A percentile compares a stretch with the other conserved stretches of the same genome.
Conservation (phyloP, 2,329 filamentous ascomycete species). For the Microsporum canis region DNA sequence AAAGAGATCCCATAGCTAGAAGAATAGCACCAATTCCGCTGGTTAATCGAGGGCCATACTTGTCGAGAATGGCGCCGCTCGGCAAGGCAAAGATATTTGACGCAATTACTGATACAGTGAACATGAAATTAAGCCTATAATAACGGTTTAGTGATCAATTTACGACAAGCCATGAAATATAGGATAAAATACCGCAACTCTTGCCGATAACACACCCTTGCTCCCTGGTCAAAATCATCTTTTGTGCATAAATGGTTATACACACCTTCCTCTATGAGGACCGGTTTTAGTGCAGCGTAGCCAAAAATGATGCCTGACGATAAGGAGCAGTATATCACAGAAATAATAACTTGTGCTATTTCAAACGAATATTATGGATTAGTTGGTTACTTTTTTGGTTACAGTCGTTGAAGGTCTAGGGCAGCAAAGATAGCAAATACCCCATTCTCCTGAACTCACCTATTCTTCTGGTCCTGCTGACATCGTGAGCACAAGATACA, state of each 20-base stretch:
- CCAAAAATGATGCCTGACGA: constrained; percentile 73
- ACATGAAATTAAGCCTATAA: constrained; percentile 72
- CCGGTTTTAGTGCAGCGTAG: constrained; percentile 72
- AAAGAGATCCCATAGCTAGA: constrained; percentile 55
- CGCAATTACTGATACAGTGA: constrained; percentile 75
- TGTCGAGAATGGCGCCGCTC: constrained; percentile 73
- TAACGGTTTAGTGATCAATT: constrained; percentile 3
- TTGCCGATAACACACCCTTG: constrained; percentile 47
- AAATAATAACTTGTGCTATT: constrained; percentile 56
- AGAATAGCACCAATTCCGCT: constrained; percentile 60
- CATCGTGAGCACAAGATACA: constrained; percentile 41
- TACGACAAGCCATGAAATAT: neutral
- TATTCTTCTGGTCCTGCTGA: constrained; percentile 42
- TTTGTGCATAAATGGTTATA: constrained; percentile 54
- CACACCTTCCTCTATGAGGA: constrained; percentile 61
- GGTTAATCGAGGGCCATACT: constrained; percentile 66
- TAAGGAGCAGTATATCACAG: constrained; percentile 62
- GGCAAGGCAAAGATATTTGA: constrained; percentile 81
- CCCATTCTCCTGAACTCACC: constrained; percentile 26
- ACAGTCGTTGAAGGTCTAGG: neutral
- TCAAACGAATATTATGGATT: neutral
- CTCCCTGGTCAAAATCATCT: constrained; percentile 39
- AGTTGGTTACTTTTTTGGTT: neutral
- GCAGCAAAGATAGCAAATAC: neutral
- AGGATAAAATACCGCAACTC: constrained; percentile 38